Evolutionary conservation across 2,329 filamentous ascomycete species (phyloP).

Genomic region (Exophiala viscosa): DNA sequence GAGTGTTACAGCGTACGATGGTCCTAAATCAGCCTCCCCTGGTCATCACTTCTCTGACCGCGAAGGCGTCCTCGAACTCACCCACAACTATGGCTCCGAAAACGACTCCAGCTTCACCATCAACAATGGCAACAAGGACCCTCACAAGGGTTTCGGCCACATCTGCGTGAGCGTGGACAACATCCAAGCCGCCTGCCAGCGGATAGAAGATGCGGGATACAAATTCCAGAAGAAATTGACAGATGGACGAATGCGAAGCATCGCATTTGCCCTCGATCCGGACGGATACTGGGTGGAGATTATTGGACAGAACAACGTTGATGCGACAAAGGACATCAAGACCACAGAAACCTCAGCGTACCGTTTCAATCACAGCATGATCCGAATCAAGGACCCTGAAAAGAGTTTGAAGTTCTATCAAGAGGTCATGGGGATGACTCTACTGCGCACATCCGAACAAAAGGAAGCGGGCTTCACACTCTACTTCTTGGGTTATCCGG

Average conservation of each 20-base stretch:
- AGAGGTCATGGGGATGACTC: slow-evolving; percentile 82
- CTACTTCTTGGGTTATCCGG: slow-evolving; percentile 84
- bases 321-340: slow-evolving; percentile 67
- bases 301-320: slow-evolving; percentile 62
- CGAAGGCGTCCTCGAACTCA: slow-evolving; percentile 84
- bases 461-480: slow-evolving; percentile 73
- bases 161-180: slow-evolving; percentile 78
- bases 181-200: slow-evolving; percentile 83
- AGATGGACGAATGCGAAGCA: slow-evolving; percentile 80
- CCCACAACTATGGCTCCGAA: slow-evolving; percentile 84
- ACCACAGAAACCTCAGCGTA: slow-evolving; percentile 73
- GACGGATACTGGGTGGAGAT: slow-evolving; percentile 70
- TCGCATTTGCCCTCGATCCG: slow-evolving; percentile 86
- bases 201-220: slow-evolving; percentile 86
- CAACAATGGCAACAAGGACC: slow-evolving; percentile 88
- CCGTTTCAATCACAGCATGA: slow-evolving; percentile 68
- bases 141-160: slow-evolving; percentile 78
- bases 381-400: slow-evolving; percentile 80
- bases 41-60: slow-evolving; percentile 75
- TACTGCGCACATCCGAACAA: slow-evolving; percentile 70
- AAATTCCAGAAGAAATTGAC: slow-evolving; percentile 91
- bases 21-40: slow-evolving; percentile 67
- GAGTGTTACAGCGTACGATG: slow-evolving; percentile 65
- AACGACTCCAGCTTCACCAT: slow-evolving; percentile 73
- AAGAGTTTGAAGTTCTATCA: slow-evolving; percentile 76